Evolutionary conservation across 768 basidiomycete species (phyloP), one percentile per base, ranked within the genome.

Genomic region (Dioszegia aurantiaca): DNA sequence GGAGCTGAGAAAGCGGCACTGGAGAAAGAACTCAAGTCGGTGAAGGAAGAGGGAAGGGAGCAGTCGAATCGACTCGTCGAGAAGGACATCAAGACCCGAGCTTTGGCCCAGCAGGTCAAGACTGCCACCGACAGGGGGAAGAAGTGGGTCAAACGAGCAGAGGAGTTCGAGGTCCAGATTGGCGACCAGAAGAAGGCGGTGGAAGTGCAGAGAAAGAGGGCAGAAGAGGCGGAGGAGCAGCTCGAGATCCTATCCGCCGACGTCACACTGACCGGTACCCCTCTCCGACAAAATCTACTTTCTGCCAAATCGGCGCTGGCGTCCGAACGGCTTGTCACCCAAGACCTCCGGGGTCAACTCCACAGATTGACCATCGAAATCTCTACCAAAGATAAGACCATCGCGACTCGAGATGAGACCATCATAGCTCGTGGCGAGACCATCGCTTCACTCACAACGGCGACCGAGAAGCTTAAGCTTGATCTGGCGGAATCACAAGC

Each of bases 231-330:
- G 36, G 37, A 27, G 5, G 37, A 40, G 16, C 36, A 41, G 39
- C 51, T 53, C 3, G 37, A 37, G 49, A 23, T 19, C 4, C 16
- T 36, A 4, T 27, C 12, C 3, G 37, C 3, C 6, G 26, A 36
- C 37, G 11, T 37, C 4, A 14, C 51, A 14, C 28, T 53, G 4
- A 10, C 21, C 24, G 33, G 30, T 14, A 42, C 40, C 14, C 21
- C 40, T 21, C 39, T 53, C 21, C 51, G 51, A 5, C 37, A 39
- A 8, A 4, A 17, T 16, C 51, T 53, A 1, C 51, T 53, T 24
- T 16, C 19, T n/a, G 51, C 51, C 26, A 53, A 53, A 41, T 24
- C 37, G 51, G 51, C 11, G 8, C 26, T 53, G 12, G 51, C 51
- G 10, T 26, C 39, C 26, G 51, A 53, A 19, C 51, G 51, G 2